phyloP scores from a whole-genome alignment of 352 stramenopile species.

The Pythium rishiriense region DNA sequence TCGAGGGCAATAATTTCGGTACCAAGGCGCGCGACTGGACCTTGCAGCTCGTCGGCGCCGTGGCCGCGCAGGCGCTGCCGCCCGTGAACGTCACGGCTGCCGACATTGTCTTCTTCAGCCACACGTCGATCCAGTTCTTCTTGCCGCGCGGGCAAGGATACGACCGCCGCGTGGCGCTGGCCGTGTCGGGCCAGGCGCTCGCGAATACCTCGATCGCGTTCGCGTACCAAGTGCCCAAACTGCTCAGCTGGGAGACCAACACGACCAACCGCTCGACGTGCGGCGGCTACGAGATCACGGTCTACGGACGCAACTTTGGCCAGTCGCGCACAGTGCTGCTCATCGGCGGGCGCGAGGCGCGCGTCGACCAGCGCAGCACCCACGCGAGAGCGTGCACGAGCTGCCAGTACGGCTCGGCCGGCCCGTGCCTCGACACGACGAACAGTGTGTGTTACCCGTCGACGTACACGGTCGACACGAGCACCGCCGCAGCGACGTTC shows the following conservation, averaged over 20 bases:
- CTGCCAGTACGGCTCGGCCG: conserved; percentile 50
- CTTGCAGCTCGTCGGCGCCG: conserved; percentile 35
- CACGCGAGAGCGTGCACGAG: conserved; percentile 37
- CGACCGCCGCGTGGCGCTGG: conserved; percentile 41
- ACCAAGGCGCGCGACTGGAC: conserved; percentile 39
- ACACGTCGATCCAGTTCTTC: conserved; percentile 59
- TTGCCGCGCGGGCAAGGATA: conserved; percentile 48
- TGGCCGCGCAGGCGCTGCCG: conserved; percentile 24
- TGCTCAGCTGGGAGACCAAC: conserved; percentile 40
- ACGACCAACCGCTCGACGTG: conserved; percentile 62
- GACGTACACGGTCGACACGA: conserved; percentile 29
- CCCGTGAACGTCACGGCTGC: conserved; percentile 34
- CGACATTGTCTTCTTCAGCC: conserved; percentile 58
- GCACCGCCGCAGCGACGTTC: conserved; percentile 25
- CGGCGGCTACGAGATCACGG: conserved; percentile 52
- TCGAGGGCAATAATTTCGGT: conserved; percentile 59
- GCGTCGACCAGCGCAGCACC: conserved; percentile 41
- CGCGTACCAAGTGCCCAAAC: conserved; percentile 40
- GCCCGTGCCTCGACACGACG: conserved; percentile 46
- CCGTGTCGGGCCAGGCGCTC: conserved; percentile 31
- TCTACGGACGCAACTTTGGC: conserved; percentile 72
- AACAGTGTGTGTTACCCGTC: conserved; percentile 58
- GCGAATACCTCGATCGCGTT: conserved; percentile 44
- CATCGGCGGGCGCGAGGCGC: conserved; percentile 56
- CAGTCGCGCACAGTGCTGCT: conserved; percentile 37